Evolutionary conservation across 2,329 filamentous ascomycete genomes (phyloP).

Genomic region (Leptographium flavum): DNA sequence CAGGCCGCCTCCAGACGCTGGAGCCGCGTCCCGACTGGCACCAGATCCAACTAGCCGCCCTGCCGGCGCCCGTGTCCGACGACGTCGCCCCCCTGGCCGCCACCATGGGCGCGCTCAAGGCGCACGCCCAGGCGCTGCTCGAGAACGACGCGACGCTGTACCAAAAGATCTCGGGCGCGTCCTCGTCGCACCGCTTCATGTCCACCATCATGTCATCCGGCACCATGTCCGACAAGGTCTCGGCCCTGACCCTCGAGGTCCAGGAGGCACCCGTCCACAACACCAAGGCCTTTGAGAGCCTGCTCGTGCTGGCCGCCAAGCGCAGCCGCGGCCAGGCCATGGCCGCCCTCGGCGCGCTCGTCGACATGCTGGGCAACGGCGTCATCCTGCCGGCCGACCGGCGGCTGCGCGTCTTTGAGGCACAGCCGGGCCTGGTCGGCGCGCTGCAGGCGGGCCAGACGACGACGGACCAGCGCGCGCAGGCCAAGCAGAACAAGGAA

Average conservation of each 20-base stretch:
- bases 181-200: constrained; percentile 89
- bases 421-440: constrained; percentile 62
- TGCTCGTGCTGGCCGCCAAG: constrained; percentile 76
- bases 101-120: constrained; percentile 39
- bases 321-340: constrained; percentile 87
- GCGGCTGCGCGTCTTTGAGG: constrained; percentile 64
- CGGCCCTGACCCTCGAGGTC: constrained; percentile 80
- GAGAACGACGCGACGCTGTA: constrained; percentile 69
- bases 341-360: constrained; percentile 80
- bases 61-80: constrained; percentile 30
- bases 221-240: constrained; percentile 93
- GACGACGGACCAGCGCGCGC: too few relatives aligned
- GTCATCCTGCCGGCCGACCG: constrained; percentile 70
- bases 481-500: not conserved
- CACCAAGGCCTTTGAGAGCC: constrained; percentile 71
- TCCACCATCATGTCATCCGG: constrained; percentile 93
- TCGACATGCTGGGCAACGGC: constrained; percentile 86
- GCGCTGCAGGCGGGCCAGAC: constrained; percentile 47
- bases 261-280: constrained; percentile 96
- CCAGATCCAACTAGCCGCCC: constrained; percentile 24
- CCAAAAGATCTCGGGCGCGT: constrained; percentile 56
- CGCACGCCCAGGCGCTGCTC: constrained; percentile 60
- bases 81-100: constrained; percentile 27
- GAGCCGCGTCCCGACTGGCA: constrained; percentile 47
- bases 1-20: constrained; percentile 27